Percentiles rank a stretch among this genome's conserved stretches.
Evolutionary conservation across 106 monocot genomes (phyloP).

Genomic region (Dioscorea dumetorum): DNA sequence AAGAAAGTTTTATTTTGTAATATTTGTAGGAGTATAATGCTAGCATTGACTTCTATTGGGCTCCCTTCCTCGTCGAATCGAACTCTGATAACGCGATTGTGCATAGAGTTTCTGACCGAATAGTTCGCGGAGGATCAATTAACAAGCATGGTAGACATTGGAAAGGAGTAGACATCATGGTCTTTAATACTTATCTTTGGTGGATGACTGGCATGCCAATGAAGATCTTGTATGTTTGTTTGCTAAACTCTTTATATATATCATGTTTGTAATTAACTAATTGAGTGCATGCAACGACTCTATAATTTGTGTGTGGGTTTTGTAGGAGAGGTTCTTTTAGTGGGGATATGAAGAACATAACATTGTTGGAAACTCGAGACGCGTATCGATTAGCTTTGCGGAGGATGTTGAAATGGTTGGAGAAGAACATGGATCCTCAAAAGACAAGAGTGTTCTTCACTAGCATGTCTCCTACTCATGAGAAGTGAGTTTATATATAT

Average conservation of each 20-base stretch:
- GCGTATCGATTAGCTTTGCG: conserved; percentile 60
- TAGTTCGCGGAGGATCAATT: conserved; percentile 53
- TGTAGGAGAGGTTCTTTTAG: conserved; percentile 64
- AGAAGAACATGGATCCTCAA: conserved; percentile 60
- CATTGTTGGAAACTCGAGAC: conserved; percentile 56
- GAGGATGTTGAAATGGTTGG: conserved; percentile 73
- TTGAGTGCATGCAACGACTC: too few species aligned
- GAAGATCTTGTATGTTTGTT: conserved; percentile 61
- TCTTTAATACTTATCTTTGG: conserved; percentile 91
- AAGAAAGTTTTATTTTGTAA: too few species aligned
- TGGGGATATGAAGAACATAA: conserved; percentile 51
- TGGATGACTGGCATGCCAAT: conserved; percentile 85
- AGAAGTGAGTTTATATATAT: conserved; percentile 20
- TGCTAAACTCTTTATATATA: too few species aligned
- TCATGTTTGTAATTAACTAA: too few species aligned
- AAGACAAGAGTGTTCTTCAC: conserved; percentile 62
- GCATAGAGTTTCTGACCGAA: conserved; percentile 61
- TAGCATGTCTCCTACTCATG: conserved; percentile 90
- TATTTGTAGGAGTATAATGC: conserved; percentile 69
- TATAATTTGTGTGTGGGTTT: not conserved
- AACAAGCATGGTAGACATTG: conserved; percentile 74
- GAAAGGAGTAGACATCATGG: conserved; percentile 67
- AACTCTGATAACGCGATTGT: conserved; percentile 82
- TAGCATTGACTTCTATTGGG: conserved; percentile 96
- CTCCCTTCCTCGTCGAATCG: conserved; percentile 88